Conservation (phyloP, 2,329 filamentous ascomycete genomes). For the Exophiala calicioides region DNA sequence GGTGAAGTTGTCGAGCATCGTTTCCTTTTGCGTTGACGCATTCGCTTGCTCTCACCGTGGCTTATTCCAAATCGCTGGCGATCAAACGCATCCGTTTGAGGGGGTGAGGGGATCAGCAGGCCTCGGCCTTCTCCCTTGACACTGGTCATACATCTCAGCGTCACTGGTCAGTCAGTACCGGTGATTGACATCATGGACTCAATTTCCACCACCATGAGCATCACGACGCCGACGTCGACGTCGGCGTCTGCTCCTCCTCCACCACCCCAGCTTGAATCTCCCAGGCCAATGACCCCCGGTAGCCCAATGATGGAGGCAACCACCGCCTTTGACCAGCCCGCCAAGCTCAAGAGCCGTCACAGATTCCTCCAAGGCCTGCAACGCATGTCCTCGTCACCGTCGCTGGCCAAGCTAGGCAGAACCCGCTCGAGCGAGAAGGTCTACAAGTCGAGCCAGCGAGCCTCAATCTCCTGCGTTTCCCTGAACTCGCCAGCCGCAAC, state of each 20-base stretch:
- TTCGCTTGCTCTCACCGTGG: no score
- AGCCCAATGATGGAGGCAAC: slow-evolving; percentile 36
- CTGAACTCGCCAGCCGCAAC: slow-evolving; percentile 57
- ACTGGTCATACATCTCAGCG: slow-evolving; percentile 1
- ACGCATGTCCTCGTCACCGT: slow-evolving; percentile 78
- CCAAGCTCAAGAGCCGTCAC: slow-evolving; percentile 68
- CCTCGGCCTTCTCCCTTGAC: no score
- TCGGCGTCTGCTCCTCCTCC: slow-evolving; percentile 1
- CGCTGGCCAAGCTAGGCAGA: slow-evolving; percentile 64
- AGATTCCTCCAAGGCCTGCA: slow-evolving; percentile 73
- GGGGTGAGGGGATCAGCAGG: no score
- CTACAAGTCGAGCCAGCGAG: slow-evolving; percentile 64
- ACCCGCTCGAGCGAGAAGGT: slow-evolving; percentile 61
- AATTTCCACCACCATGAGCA: slow-evolving; percentile 13
- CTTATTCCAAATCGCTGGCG: no score
- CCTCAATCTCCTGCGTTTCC: slow-evolving; percentile 66
- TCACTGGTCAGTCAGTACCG: no score
- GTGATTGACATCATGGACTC: slow-evolving; percentile 22
- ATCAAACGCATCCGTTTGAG: no score
- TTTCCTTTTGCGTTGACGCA: no score
- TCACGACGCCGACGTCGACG: slow-evolving; percentile 1
- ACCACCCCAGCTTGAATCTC: slow-evolving; percentile 30
- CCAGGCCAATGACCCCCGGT: slow-evolving; percentile 37
- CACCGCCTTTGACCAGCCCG: slow-evolving; percentile 42
- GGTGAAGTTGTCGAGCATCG: not conserved